Percentiles rank a stretch among this genome's conserved stretches.
phyloP scores from a whole-genome alignment of 1,139 yeast species.

The Hyphopichia buzzinii region DNA sequence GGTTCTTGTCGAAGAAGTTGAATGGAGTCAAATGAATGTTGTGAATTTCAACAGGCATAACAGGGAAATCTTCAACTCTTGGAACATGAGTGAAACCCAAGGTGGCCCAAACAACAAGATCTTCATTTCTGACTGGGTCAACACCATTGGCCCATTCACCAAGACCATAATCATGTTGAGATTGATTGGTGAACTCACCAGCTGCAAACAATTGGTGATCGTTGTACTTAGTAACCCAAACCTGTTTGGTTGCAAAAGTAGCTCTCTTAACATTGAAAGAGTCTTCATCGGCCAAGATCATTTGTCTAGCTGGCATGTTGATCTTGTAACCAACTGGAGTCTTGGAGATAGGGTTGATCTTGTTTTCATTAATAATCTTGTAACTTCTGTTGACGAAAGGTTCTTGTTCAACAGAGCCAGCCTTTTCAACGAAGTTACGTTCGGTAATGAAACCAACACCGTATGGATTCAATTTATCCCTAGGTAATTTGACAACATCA shows the following conservation, averaged over 20 bases:
- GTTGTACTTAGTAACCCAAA: slow-evolving; percentile 73
- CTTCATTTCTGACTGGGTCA: slow-evolving; percentile 76
- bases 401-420: slow-evolving; percentile 72
- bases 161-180: slow-evolving; percentile 61
- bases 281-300: slow-evolving; percentile 64
- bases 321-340: slow-evolving; percentile 84
- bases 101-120: slow-evolving; percentile 84
- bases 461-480: slow-evolving; percentile 58
- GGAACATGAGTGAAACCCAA: slow-evolving; percentile 86
- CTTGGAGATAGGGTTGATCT: slow-evolving; percentile 71
- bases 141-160: slow-evolving; percentile 66
- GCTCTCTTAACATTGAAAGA: slow-evolving; percentile 68
- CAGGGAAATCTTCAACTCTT: slow-evolving; percentile 89
- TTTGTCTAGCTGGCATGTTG: slow-evolving; percentile 72
- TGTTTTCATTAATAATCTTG: slow-evolving; percentile 77
- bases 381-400: slow-evolving; percentile 75
- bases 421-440: slow-evolving; percentile 64
- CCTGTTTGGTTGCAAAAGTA: slow-evolving; percentile 67
- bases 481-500: slow-evolving; percentile 68
- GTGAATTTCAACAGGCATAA: slow-evolving; percentile 82
- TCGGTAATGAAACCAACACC: slow-evolving; percentile 74
- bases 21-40: slow-evolving; percentile 68
- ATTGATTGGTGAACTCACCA: slow-evolving; percentile 79
- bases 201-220: slow-evolving; percentile 72
- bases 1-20: slow-evolving; percentile 79